These are phyloP conservation scores for Metschnikowia santaceciliae DNA, from an alignment of 805 yeast species.

Conservation along the genomic window DNA sequence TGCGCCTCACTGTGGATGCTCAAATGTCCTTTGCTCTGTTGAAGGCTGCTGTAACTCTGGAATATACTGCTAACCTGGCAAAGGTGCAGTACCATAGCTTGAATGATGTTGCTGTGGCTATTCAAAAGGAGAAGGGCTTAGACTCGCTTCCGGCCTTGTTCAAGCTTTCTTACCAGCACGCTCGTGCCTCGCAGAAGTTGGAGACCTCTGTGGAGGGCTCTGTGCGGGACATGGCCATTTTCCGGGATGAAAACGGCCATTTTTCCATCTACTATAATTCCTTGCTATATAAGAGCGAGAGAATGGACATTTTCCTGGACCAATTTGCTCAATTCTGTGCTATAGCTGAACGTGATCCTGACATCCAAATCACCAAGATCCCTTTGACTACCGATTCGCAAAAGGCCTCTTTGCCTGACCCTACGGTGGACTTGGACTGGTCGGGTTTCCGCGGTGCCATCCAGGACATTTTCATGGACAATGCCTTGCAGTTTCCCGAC, in stretches of 20 bases:
- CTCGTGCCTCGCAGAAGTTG: conserved; percentile 36
- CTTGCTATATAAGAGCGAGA: conserved; percentile 62
- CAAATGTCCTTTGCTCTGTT: conserved; percentile 52
- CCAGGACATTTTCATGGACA: conserved; percentile 88
- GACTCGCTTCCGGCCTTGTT: conserved; percentile 62
- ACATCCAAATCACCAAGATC: conserved; percentile 51
- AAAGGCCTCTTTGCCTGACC: conserved; percentile 68
- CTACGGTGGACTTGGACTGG: conserved; percentile 86
- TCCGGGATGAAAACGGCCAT: conserved; percentile 25
- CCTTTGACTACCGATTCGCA: conserved; percentile 70
- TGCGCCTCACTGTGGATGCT: conserved; percentile 61
- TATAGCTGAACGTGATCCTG: conserved; percentile 32
- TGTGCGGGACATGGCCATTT: conserved; percentile 62
- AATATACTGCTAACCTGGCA: conserved; percentile 32
- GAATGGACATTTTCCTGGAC: conserved; percentile 67
- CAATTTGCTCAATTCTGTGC: conserved; percentile 60
- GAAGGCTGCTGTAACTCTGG: conserved; percentile 39
- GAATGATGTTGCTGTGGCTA: conserved; percentile 50
- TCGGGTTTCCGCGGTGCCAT: conserved; percentile 88
- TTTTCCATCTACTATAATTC: conserved; percentile 66
- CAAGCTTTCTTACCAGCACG: conserved; percentile 55
- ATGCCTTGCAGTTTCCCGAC: conserved; percentile 81
- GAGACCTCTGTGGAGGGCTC: conserved; percentile 49
- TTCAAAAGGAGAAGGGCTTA: conserved; percentile 47
- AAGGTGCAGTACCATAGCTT: conserved; percentile 44